A percentile compares a stretch with the other conserved stretches of the same genome.
These are phyloP conservation scores for Musa beccarii DNA, from an alignment of 176 grass and related monocot species.

Conservation along the genomic window DNA sequence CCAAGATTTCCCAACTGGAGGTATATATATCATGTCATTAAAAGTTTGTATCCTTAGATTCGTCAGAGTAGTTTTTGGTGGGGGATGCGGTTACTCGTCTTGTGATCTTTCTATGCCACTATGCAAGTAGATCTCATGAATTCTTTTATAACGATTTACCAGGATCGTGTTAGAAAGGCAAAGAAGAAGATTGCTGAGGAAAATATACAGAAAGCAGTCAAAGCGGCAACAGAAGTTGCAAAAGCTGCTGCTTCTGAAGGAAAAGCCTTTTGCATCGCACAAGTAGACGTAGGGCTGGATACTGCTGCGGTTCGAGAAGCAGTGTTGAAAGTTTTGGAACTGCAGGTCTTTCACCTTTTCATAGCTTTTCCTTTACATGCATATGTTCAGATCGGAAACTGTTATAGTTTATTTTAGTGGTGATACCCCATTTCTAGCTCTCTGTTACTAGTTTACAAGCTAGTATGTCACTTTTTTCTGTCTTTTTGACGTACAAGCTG, in stretches of 20 bases:
- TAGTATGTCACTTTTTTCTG: neutral
- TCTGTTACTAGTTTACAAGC: no score
- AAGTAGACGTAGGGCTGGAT: conserved; percentile 69
- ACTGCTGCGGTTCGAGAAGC: conserved; percentile 73
- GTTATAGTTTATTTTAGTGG: neutral
- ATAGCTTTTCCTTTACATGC: no score
- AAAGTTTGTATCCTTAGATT: no score
- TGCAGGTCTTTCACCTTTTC: conserved; percentile 30
- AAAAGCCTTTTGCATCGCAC: conserved; percentile 49
- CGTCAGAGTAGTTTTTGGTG: no score
- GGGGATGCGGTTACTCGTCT: neutral
- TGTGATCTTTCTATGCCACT: conserved; percentile 13
- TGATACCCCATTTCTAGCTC: neutral
- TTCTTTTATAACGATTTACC: neutral
- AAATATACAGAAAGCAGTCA: conserved; percentile 75
- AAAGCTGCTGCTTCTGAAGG: conserved; percentile 58
- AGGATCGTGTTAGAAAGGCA: conserved; percentile 81
- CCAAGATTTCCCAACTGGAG: conserved; percentile 64
- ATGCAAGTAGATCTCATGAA: neutral
- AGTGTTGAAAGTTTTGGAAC: conserved; percentile 63
- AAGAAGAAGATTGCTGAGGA: conserved; percentile 89
- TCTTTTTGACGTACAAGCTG: no score
- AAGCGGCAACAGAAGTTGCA: conserved; percentile 45
- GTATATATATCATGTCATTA: conserved; percentile 23
- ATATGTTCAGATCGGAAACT: neutral